Evolutionary conservation across 164 flowering plant species (phyloP), one percentile per base, ranked within the genome.

Genomic region (Magnolia kwangsiensis): DNA sequence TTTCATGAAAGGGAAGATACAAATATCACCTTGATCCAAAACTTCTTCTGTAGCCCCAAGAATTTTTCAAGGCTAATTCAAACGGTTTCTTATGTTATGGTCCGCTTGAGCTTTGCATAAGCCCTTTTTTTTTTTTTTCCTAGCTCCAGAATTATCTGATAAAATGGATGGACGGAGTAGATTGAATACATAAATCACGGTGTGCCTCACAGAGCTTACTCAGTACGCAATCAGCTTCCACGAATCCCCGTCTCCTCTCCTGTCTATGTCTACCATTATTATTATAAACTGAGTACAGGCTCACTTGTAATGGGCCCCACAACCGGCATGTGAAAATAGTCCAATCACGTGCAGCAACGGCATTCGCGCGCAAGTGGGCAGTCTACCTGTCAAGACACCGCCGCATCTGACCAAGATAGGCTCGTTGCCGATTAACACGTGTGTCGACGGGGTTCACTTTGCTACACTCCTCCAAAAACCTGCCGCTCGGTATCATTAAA

Each of bases 391-490:
- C 74, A 72, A 4, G 21, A 72, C 65, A 27, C 19, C 4, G 61
- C 7, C 27, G 66, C 4, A 23, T 18, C 19, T n/a, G 29, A 16
- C 8, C 7, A 8, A 27, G 27, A 21, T 59, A 13, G 16, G 50
- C 2, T 27, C 2, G 29, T 27, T 1, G 29, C 29, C 16, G 63
- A 14, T 14, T 63, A 50, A 74, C 76, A 74, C 76, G 71, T 75
- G 77, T 75, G 49, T 63, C 67, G 14, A 23, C 51, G 1, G 59
- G 74, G 73, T 61, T 78, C 69, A 73, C 67, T 61, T 6, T 16
- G 7, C 4, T 2, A 14, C 67, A 37, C 55, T 31, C 4, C 67
- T 19, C 27, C 51, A 11, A 10, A 64, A 29, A 7, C 49, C 20
- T 24, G 14, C 29, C 14, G 19, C 20, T 16, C 21, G 67, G 61